These are phyloP conservation scores for Cercospora sesami DNA, from an alignment of 2,329 filamentous ascomycete genomes.

Conservation along the genomic window DNA sequence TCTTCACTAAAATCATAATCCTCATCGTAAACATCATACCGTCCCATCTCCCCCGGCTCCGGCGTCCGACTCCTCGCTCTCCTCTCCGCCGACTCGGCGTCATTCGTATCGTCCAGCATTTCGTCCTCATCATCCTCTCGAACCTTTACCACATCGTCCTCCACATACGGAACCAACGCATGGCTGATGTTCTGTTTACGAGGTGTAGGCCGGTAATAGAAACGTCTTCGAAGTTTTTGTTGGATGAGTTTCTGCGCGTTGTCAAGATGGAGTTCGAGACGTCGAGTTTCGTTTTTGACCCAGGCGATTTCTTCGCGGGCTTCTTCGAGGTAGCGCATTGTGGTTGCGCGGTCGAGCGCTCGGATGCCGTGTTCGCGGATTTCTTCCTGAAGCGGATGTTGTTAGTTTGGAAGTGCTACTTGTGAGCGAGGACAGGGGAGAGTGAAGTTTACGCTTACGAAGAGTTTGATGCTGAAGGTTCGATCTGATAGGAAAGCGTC, in stretches of 20 bases:
- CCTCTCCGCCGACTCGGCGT: not conserved
- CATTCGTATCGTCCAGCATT: conserved; percentile 20
- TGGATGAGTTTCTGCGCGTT: conserved; percentile 16
- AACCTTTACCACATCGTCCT: not conserved
- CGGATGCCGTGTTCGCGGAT: conserved; percentile 10
- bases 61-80: conserved; percentile 14
- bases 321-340: conserved; percentile 12
- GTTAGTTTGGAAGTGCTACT: not conserved
- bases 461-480: conserved; percentile 11
- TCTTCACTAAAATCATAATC: conserved; percentile 3
- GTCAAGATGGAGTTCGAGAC: conserved; percentile 22
- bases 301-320: conserved; percentile 23
- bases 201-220: conserved; percentile 16
- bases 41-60: conserved; percentile 12
- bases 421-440: not conserved
- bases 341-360: not conserved
- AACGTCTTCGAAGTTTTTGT: conserved; percentile 9
- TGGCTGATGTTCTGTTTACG: conserved; percentile 6
- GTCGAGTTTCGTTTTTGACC: conserved; percentile 18
- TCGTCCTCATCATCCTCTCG: conserved; percentile 15
- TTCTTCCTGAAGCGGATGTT: not conserved
- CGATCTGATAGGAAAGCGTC: conserved; percentile 17
- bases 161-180: conserved; percentile 9
- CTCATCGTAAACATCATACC: conserved; percentile 3
- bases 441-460: not conserved